Conservation (phyloP, 2,329 filamentous ascomycete species). For the Drechslerella dactyloides region DNA sequence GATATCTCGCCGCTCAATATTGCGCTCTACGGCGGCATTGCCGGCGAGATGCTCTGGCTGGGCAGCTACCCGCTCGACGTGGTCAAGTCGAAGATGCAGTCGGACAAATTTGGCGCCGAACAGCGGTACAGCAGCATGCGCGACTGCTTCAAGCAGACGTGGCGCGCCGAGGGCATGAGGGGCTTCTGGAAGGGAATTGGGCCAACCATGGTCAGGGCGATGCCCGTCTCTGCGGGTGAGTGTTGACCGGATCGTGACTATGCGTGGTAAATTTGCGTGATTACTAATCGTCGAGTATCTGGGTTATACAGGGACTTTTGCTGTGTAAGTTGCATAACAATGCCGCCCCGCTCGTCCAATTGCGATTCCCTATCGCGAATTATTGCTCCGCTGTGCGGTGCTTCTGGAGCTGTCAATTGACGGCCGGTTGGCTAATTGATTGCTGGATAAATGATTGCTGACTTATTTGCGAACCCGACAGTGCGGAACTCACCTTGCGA, state of each 20-base stretch:
- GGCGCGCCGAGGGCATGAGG: slow-evolving; percentile 72
- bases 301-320: slow-evolving; percentile 41
- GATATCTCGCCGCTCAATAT: slow-evolving; percentile 85
- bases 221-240: slow-evolving; percentile 97
- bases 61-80: slow-evolving; percentile 95
- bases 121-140: slow-evolving; percentile 81
- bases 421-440: neutral
- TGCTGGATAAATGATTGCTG: slow-evolving; percentile 21
- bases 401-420: no score
- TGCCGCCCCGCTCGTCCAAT: slow-evolving; percentile 1
- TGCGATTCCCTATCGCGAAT: neutral
- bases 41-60: slow-evolving; percentile 92
- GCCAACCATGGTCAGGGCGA: slow-evolving; percentile 88
- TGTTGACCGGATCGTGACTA: slow-evolving; percentile 67
- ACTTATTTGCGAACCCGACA: slow-evolving; percentile 36
- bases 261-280: slow-evolving; percentile 15
- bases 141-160: slow-evolving; percentile 86
- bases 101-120: slow-evolving; percentile 75
- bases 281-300: slow-evolving; percentile 35
- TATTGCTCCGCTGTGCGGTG: neutral
- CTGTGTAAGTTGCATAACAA: slow-evolving; percentile 31
- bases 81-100: slow-evolving; percentile 99
- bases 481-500: slow-evolving; percentile 50
- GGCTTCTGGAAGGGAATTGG: slow-evolving; percentile 96
- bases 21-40: slow-evolving; percentile 88